phyloP scores from a whole-genome alignment of 73 alveolate species.

The Paramecium biaurelia region DNA sequence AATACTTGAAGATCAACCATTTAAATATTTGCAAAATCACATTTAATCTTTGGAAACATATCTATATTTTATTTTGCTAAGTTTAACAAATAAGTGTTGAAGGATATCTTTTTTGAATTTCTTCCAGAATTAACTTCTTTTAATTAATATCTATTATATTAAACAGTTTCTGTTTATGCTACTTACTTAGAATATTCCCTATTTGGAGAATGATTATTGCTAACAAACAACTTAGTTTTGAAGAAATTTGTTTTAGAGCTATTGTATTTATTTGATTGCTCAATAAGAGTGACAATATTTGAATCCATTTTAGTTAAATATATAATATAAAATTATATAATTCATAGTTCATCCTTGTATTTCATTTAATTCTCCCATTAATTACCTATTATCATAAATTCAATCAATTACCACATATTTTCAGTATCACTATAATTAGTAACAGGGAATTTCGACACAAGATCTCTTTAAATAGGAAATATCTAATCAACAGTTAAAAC shows the following conservation, averaged over 20 bases:
- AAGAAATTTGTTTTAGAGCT: conserved; percentile 22
- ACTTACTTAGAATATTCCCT: conserved; percentile 3
- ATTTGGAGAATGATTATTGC: conserved; percentile 21
- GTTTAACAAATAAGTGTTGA: background rate
- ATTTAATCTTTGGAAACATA: background rate
- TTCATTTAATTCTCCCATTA: conserved; percentile 30
- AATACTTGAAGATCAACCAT: conserved; percentile 31
- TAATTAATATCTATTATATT: background rate
- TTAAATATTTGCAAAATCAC: conserved; percentile 11
- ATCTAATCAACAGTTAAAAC: conserved; percentile 78
- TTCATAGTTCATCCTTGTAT: background rate
- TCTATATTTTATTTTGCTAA: conserved; percentile 11
- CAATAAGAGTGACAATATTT: conserved; percentile 10
- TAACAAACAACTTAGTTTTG: background rate
- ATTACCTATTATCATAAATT: background rate
- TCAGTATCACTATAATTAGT: conserved; percentile 4
- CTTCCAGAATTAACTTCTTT: conserved; percentile 1
- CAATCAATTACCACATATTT: conserved; percentile 31
- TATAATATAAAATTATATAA: background rate
- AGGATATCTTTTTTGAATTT: conserved; percentile 3
- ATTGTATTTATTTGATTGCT: background rate
- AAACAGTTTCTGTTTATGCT: conserved; percentile 31
- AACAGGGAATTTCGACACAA: background rate
- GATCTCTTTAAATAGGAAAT: conserved; percentile 55
- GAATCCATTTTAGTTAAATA: conserved; percentile 11